Conservation (phyloP, 768 basidiomycete species). For the Amanita inopinata region DNA sequence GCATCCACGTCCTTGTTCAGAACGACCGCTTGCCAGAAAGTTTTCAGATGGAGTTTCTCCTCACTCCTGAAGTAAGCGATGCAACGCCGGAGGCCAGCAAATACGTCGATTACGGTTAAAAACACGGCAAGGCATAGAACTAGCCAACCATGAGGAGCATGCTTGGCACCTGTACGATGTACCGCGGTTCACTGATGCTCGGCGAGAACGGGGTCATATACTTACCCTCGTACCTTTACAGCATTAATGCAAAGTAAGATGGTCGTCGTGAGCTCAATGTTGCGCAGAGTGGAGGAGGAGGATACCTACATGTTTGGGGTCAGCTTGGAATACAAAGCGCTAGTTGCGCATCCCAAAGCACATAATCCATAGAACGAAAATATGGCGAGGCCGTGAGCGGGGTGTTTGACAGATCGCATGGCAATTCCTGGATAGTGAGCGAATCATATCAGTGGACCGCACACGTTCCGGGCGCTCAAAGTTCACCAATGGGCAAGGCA, state of each 20-base stretch:
- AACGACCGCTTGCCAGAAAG: slow-evolving; percentile 51
- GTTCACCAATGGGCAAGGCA: slow-evolving; percentile 69
- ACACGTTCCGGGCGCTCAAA: neutral
- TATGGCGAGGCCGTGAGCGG: slow-evolving; percentile 49
- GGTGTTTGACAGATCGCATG: slow-evolving; percentile 67
- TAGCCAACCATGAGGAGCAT: slow-evolving; percentile 54
- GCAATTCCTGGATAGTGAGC: slow-evolving; percentile 48
- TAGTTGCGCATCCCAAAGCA: slow-evolving; percentile 55
- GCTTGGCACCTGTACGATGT: slow-evolving; percentile 31
- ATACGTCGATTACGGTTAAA: slow-evolving; percentile 41
- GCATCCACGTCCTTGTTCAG: slow-evolving; percentile 32
- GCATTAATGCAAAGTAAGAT: too few relatives aligned
- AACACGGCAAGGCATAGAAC: slow-evolving; percentile 27
- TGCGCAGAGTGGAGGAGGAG: slow-evolving; percentile 8
- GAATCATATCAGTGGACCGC: neutral
- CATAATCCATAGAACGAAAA: slow-evolving; percentile 52
- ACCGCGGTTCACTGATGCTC: neutral
- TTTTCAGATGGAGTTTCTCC: slow-evolving; percentile 33
- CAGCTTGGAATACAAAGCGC: slow-evolving; percentile 62
- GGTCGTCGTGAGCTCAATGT: slow-evolving; percentile 14
- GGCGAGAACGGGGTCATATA: slow-evolving; percentile 8
- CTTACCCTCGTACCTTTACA: slow-evolving; percentile 58
- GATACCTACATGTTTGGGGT: slow-evolving; percentile 75
- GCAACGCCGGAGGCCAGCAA: slow-evolving; percentile 39
- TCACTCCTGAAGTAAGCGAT: slow-evolving; percentile 34